These are phyloP conservation scores for Coemansia sp. DNA, from an alignment of 192 early-diverging fungal genomes.

Conservation along the genomic window DNA sequence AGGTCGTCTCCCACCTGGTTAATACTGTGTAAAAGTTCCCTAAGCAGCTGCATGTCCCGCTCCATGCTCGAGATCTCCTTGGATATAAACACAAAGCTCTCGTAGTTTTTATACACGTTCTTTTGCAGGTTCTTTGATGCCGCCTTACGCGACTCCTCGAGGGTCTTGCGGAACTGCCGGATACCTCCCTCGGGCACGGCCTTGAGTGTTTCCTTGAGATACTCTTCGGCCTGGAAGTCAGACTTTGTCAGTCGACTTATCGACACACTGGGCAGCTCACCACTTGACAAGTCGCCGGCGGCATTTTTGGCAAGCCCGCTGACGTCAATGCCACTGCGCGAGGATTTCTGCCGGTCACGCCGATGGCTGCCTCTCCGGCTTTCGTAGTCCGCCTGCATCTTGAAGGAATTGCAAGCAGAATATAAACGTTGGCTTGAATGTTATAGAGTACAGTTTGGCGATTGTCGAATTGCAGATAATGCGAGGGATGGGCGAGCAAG, in stretches of 20 bases:
- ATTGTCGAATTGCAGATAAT: too few species aligned
- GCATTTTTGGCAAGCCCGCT: neutral
- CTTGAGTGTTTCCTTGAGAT: conserved; percentile 34
- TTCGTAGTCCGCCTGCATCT: too few species aligned
- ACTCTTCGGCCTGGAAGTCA: conserved; percentile 39
- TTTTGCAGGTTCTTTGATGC: conserved; percentile 61
- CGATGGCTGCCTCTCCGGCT: neutral
- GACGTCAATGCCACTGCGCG: neutral
- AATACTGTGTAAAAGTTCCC: conserved; percentile 58
- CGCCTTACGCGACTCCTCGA: conserved; percentile 57
- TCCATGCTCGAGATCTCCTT: conserved; percentile 75
- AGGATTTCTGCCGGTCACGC: neutral
- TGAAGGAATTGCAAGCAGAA: too few species aligned
- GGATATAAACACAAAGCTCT: conserved; percentile 71
- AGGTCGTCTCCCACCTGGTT: conserved; percentile 57
- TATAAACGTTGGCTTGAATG: too few species aligned
- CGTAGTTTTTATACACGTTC: conserved; percentile 73
- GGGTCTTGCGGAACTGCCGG: conserved; percentile 49
- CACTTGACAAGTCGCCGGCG: conserved; percentile 1
- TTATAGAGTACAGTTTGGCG: too few species aligned
- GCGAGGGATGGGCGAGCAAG: too few species aligned
- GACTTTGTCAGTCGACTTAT: conserved; percentile 35
- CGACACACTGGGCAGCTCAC: conserved; percentile 29
- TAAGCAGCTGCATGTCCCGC: conserved; percentile 63
- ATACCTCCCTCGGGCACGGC: conserved; percentile 23